phyloP scores from a whole-genome alignment of 495 filamentous ascomycete genomes.

The Penicillium ochrochloron region DNA sequence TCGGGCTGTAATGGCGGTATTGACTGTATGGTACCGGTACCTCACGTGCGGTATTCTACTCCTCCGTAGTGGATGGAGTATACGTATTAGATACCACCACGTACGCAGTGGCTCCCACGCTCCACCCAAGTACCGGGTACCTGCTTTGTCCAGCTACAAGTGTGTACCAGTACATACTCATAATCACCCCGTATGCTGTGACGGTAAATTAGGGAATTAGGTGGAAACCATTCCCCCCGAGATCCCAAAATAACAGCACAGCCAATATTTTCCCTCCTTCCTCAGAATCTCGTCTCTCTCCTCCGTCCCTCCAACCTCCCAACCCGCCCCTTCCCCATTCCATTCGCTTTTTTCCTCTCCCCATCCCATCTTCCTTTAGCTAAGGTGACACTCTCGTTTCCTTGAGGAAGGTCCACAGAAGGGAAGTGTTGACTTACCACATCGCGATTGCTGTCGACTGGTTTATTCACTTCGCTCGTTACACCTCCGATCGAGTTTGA shows the following conservation, averaged over 20 bases:
- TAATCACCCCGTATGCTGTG: not conserved
- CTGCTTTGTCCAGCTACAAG: not conserved
- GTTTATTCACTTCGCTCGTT: conserved; percentile 19
- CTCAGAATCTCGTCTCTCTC: conserved; percentile 11
- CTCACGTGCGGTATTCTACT: not conserved
- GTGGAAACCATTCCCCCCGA: conserved; percentile 23
- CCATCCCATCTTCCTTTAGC: conserved; percentile 34
- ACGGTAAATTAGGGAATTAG: conserved; percentile 19
- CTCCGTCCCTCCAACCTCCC: conserved; percentile 1
- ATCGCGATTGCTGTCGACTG: conserved; percentile 22
- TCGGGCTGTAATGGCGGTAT: not conserved
- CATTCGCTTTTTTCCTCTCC: conserved; percentile 39
- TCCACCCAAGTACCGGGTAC: conserved; percentile 24
- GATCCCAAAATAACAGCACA: conserved; percentile 50
- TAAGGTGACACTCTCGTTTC: conserved; percentile 38
- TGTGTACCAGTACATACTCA: not conserved
- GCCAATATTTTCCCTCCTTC: conserved; percentile 35
- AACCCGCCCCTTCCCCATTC: conserved; percentile 26
- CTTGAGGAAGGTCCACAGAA: conserved; percentile 30
- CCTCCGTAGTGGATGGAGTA: not conserved
- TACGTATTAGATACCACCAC: not conserved
- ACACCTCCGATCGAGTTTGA: conserved; percentile 27
- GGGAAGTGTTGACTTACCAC: conserved; percentile 30
- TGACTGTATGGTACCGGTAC: conserved; percentile 4
- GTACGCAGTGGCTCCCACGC: not conserved